Conservation (phyloP, 176 grass and related monocot genomes). For the Phoenix roebelenii region DNA sequence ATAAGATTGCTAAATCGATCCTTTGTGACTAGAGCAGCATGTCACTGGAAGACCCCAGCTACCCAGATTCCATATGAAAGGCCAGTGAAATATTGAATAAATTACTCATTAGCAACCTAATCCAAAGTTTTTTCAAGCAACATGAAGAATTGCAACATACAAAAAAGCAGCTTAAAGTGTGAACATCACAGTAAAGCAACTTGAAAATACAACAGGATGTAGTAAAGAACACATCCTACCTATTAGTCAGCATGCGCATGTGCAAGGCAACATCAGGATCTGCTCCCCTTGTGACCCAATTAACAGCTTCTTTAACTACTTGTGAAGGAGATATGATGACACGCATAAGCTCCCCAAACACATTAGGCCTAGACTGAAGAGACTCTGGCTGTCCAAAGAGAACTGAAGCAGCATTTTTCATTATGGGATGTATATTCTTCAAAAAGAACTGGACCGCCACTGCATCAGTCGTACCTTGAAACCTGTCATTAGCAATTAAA, state of each 20-base stretch:
- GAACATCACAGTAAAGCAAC: too few relatives aligned
- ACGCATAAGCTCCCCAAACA: slow-evolving; percentile 82
- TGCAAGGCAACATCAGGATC: slow-evolving; percentile 78
- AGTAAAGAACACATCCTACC: slow-evolving; percentile 24
- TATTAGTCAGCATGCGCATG: slow-evolving; percentile 85
- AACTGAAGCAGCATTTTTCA: slow-evolving; percentile 38
- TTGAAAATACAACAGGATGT: too few relatives aligned
- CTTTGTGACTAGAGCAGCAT: too few relatives aligned
- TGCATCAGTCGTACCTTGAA: slow-evolving; percentile 70
- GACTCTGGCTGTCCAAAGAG: slow-evolving; percentile 49
- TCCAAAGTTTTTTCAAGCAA: too few relatives aligned
- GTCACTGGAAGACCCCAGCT: too few relatives aligned
- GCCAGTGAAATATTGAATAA: too few relatives aligned
- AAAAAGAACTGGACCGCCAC: slow-evolving; percentile 79
- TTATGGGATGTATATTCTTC: slow-evolving; percentile 67
- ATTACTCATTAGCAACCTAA: too few relatives aligned
- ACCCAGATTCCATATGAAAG: too few relatives aligned
- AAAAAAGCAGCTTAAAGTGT: too few relatives aligned
- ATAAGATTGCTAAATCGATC: too few relatives aligned
- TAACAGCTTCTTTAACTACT: slow-evolving; percentile 45
- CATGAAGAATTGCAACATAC: too few relatives aligned
- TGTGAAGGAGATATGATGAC: slow-evolving; percentile 52
- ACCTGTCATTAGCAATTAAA: slow-evolving; percentile 35
- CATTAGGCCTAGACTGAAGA: slow-evolving; percentile 51
- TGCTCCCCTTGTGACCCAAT: slow-evolving; percentile 49